phyloP scores from a whole-genome alignment of 2,329 filamentous ascomycete species.

The Aspergillus flavus region DNA sequence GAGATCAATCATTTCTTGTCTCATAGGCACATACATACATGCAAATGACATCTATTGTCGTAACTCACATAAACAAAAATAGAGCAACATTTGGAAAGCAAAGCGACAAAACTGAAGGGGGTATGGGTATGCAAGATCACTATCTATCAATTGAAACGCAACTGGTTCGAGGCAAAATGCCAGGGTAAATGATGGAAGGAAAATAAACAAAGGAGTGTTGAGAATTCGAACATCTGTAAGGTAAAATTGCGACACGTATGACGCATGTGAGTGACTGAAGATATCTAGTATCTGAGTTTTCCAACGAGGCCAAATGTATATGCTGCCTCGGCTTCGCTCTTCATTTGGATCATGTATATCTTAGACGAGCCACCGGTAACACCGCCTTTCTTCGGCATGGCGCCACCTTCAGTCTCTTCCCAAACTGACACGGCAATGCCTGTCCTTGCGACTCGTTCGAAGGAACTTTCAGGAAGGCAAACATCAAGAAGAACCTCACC shows the following conservation, averaged over 20 bases:
- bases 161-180: background rate
- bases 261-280: background rate
- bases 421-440: constrained; percentile 89
- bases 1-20: background rate
- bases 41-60: constrained; percentile 1
- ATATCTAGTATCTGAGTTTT: constrained; percentile 51
- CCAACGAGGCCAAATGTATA: constrained; percentile 59
- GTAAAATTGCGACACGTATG: background rate
- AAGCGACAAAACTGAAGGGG: background rate
- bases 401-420: constrained; percentile 70
- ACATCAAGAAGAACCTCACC: constrained; percentile 75
- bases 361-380: constrained; percentile 60
- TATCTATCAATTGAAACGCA: background rate
- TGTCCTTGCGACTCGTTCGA: constrained; percentile 78
- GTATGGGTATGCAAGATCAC: background rate
- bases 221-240: background rate
- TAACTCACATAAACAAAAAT: background rate
- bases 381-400: constrained; percentile 58
- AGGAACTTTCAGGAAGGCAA: constrained; percentile 80
- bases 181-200: background rate
- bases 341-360: constrained; percentile 68
- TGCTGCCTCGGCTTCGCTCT: constrained; percentile 55
- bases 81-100: constrained; percentile 4
- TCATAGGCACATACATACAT: constrained; percentile 1
- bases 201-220: background rate